These are phyloP conservation scores for Vitis hybrid DNA, from an alignment of 177 flowering plant genomes.

Conservation along the genomic window DNA sequence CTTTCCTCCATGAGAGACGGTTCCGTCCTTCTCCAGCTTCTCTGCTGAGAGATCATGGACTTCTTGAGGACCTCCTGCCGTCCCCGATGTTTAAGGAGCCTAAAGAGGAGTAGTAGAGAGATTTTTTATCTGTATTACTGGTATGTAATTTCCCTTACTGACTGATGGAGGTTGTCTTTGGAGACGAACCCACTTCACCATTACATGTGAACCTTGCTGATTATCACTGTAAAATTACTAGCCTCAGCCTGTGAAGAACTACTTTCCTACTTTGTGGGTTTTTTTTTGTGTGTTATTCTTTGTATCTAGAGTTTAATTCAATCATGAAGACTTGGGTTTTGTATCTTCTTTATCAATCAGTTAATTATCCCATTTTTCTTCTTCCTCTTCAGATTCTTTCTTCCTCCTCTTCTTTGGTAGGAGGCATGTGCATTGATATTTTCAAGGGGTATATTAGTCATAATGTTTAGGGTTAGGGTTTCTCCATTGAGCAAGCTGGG, in stretches of 20 bases:
- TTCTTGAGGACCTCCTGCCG: slow-evolving; percentile 65
- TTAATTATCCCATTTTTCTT: not conserved
- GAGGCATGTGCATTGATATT: not conserved
- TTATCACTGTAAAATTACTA: not conserved
- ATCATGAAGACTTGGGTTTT: not conserved
- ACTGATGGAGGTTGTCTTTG: slow-evolving; percentile 1
- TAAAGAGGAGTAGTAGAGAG: slow-evolving; percentile 12
- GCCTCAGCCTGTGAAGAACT: not conserved
- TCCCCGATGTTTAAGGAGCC: slow-evolving; percentile 36
- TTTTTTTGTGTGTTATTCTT: not conserved
- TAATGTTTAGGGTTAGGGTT: slow-evolving; percentile 16
- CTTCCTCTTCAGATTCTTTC: not conserved
- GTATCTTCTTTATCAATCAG: not conserved
- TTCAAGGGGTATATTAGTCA: not conserved
- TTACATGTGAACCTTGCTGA: not conserved
- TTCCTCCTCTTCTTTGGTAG: not conserved
- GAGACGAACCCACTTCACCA: slow-evolving; percentile 7
- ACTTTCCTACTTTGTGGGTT: not conserved
- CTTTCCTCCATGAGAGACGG: slow-evolving; percentile 17
- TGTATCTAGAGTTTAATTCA: slow-evolving; percentile 10
- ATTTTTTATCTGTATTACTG: not conserved
- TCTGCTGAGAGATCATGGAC: slow-evolving; percentile 55
- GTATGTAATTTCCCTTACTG: slow-evolving; percentile 16
- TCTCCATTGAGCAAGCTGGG: not conserved
- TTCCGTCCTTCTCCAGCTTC: slow-evolving; percentile 14